Percentiles rank a stretch among this genome's conserved stretches.
Conservation (phyloP, 371 early-diverging fungal genomes). For the Actinomortierella ambigua region DNA sequence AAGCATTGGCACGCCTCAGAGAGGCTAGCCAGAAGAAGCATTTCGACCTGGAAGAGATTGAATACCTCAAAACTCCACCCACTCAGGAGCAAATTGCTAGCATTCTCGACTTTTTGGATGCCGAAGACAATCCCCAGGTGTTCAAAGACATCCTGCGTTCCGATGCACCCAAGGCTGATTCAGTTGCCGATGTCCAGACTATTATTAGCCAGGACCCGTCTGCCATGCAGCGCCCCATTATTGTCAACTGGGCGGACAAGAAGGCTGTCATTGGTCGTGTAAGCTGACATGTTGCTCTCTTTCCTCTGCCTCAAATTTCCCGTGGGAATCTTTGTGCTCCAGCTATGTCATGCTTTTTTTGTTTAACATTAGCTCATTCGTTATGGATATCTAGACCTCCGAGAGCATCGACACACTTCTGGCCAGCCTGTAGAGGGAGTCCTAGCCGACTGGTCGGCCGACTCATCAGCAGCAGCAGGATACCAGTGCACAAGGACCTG, state of each 20-base stretch:
- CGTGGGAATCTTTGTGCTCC: too few species aligned
- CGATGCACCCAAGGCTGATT: constrained; percentile 9
- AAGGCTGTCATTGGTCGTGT: constrained; percentile 22
- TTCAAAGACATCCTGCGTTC: constrained; percentile 12
- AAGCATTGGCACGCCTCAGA: constrained; percentile 9
- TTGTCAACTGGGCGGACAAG: constrained; percentile 24
- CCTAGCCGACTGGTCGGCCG: too few species aligned
- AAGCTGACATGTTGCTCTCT: background rate
- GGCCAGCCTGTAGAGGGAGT: too few species aligned
- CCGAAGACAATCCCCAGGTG: constrained; percentile 8
- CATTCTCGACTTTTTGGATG: constrained; percentile 13
- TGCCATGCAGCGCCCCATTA: constrained; percentile 18
- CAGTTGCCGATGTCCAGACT: constrained; percentile 7
- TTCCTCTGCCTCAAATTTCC: too few species aligned
- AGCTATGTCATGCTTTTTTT: too few species aligned
- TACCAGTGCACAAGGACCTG: too few species aligned
- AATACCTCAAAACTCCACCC: constrained; percentile 13
- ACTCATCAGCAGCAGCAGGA: too few species aligned
- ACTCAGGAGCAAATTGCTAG: constrained; percentile 12
- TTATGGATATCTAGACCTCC: too few species aligned
- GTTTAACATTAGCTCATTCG: too few species aligned
- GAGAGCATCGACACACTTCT: too few species aligned
- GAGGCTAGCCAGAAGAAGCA: constrained; percentile 6
- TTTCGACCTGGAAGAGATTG: constrained; percentile 16
- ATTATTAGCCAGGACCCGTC: constrained; percentile 13